Evolutionary conservation across 805 yeast genomes (phyloP).

Genomic region (Jamesozyma gamospora): DNA sequence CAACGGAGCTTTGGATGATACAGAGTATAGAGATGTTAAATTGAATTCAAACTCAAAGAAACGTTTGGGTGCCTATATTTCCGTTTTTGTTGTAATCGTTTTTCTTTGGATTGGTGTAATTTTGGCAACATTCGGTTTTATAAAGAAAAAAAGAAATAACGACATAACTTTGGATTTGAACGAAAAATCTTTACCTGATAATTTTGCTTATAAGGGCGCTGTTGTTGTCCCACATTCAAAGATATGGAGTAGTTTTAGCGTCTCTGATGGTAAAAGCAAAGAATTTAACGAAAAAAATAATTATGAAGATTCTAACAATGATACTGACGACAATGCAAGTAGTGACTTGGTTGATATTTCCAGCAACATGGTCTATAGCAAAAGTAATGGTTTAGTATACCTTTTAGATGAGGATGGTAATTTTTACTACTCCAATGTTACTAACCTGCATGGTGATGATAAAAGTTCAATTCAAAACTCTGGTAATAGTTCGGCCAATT

Average conservation of each 20-base stretch:
- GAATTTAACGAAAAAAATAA: slow-evolving; percentile 1
- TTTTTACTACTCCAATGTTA: slow-evolving; percentile 15
- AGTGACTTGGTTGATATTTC: slow-evolving; percentile 5
- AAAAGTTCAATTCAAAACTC: too few relatives aligned
- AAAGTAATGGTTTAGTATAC: slow-evolving; percentile 17
- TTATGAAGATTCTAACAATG: too few relatives aligned
- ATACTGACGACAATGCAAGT: not conserved
- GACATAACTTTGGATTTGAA: not conserved
- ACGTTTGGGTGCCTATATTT: slow-evolving; percentile 1
- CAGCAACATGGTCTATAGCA: slow-evolving; percentile 14
- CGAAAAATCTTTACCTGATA: not conserved
- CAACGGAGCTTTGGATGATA: slow-evolving; percentile 3
- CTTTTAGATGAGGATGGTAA: slow-evolving; percentile 18
- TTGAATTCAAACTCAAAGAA: not conserved
- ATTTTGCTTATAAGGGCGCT: not conserved
- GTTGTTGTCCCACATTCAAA: not conserved
- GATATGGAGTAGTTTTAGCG: not conserved
- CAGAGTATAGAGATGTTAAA: not conserved
- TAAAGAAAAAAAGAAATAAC: not conserved
- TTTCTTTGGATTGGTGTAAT: slow-evolving; percentile 5
- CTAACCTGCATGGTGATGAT: too few relatives aligned
- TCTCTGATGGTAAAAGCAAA: not conserved
- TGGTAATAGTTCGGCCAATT: too few relatives aligned
- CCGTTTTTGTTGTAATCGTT: not conserved
- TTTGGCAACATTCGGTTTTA: not conserved